Percentiles rank a stretch among this genome's conserved stretches.
Evolutionary conservation across 768 basidiomycete species (phyloP).

Genomic region (Leccinum boreale): DNA sequence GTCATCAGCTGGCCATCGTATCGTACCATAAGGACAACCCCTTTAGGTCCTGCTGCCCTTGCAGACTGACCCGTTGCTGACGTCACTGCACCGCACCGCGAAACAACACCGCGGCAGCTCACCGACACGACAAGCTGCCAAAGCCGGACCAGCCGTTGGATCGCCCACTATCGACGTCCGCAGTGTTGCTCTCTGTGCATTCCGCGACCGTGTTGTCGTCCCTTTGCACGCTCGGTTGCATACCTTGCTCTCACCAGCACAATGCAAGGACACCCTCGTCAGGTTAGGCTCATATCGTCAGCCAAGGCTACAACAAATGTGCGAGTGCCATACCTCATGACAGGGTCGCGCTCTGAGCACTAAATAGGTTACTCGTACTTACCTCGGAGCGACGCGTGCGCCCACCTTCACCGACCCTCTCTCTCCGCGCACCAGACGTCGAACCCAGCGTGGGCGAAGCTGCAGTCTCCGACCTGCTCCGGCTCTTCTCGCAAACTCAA

Average conservation of each 20-base stretch:
- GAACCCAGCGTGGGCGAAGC: constrained; percentile 63
- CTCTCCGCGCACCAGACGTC: constrained; percentile 46
- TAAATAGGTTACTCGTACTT: constrained; percentile 65
- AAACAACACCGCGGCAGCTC: constrained; percentile 53
- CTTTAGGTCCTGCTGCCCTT: constrained; percentile 55
- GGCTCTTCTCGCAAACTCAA: constrained; percentile 54
- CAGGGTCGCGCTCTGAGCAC: constrained; percentile 2
- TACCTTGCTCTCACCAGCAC: constrained; percentile 50
- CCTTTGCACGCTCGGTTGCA: constrained; percentile 59
- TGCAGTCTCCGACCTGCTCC: constrained; percentile 65
- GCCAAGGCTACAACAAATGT: constrained; percentile 83
- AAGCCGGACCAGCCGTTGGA: constrained; percentile 32
- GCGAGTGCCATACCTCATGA: constrained; percentile 19
- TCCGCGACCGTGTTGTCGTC: constrained; percentile 76
- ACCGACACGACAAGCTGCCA: constrained; percentile 48
- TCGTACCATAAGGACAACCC: constrained; percentile 19
- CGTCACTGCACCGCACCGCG: constrained; percentile 63
- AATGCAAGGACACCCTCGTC: constrained; percentile 53
- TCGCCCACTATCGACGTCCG: constrained; percentile 71
- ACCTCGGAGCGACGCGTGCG: constrained; percentile 63
- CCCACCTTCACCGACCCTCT: constrained; percentile 57
- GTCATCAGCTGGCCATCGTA: not conserved
- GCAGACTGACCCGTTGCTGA: constrained; percentile 60
- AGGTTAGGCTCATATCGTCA: constrained; percentile 56
- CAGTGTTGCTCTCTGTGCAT: constrained; percentile 72